Conservation (phyloP, 2,329 filamentous ascomycete genomes). For the Dryadomyces quercus-mongolicae region DNA sequence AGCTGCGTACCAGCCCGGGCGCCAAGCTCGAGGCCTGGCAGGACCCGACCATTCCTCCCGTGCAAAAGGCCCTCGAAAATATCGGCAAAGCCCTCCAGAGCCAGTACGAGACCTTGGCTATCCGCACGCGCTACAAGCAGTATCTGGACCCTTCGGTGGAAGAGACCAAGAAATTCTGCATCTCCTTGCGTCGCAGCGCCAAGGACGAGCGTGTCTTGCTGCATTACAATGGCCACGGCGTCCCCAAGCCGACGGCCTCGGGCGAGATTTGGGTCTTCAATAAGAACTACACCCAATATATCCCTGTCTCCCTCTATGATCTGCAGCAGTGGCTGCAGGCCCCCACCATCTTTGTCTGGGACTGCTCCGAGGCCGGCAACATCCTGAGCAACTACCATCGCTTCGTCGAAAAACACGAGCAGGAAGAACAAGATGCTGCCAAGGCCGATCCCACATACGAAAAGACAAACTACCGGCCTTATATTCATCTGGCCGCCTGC, state of each 20-base stretch:
- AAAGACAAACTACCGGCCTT: constrained; percentile 56
- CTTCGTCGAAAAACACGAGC: constrained; percentile 89
- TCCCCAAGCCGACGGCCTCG: constrained; percentile 87
- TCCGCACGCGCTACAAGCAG: constrained; percentile 94
- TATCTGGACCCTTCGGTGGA: constrained; percentile 94
- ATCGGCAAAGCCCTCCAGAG: constrained; percentile 94
- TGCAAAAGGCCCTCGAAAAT: constrained; percentile 78
- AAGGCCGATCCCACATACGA: constrained; percentile 72
- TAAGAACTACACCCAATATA: constrained; percentile 97
- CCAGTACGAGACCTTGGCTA: constrained; percentile 90
- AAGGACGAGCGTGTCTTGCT: constrained; percentile 95
- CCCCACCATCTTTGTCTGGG: constrained; percentile 93
- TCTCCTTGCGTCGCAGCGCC: constrained; percentile 77
- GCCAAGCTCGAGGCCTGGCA: constrained; percentile 96
- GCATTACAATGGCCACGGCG: constrained; percentile 96
- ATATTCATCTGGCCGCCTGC: constrained; percentile 88
- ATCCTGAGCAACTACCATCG: constrained; percentile 91
- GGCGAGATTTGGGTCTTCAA: constrained; percentile 99
- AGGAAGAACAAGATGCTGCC: constrained; percentile 68
- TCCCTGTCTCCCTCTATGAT: constrained; percentile 90
- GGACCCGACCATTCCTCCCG: constrained; percentile 70
- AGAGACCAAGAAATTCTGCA: constrained; percentile 93
- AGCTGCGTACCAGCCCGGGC: constrained; percentile 87
- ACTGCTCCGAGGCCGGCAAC: constrained; percentile 92
- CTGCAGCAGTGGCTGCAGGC: constrained; percentile 92